Conservation (phyloP, 306 rosid genomes). For the Vachellia collinsii region DNA sequence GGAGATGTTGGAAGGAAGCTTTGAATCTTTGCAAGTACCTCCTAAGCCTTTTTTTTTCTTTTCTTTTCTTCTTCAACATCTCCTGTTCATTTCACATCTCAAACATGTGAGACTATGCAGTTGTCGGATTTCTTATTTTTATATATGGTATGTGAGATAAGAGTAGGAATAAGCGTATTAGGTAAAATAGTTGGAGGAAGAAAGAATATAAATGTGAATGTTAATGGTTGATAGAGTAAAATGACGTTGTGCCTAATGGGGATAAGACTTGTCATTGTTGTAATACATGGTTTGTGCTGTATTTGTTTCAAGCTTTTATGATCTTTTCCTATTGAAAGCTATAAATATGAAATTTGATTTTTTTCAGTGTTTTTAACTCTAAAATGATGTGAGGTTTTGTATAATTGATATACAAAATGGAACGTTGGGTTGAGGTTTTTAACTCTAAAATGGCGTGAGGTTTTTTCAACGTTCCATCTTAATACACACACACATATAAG, state of each 20-base stretch:
- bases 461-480: no score
- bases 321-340: background rate
- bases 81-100: background rate
- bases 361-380: background rate
- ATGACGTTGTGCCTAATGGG: no score
- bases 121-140: background rate
- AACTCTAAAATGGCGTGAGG: no score
- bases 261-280: no score
- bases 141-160: background rate
- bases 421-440: no score
- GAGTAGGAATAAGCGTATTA: no score
- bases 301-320: background rate
- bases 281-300: background rate
- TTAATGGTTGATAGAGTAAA: no score
- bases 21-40: constrained; percentile 36
- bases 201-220: no score
- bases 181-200: no score
- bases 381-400: background rate
- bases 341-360: background rate
- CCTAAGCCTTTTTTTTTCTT: constrained; percentile 36
- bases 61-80: constrained; percentile 28
- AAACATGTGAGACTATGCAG: background rate
- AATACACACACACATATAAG: no score
- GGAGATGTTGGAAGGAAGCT: constrained; percentile 41
- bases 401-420: background rate